Base-by-base conservation (phyloP, 495 filamentous ascomycete species). In the Penicillium robsamsonii region DNA sequence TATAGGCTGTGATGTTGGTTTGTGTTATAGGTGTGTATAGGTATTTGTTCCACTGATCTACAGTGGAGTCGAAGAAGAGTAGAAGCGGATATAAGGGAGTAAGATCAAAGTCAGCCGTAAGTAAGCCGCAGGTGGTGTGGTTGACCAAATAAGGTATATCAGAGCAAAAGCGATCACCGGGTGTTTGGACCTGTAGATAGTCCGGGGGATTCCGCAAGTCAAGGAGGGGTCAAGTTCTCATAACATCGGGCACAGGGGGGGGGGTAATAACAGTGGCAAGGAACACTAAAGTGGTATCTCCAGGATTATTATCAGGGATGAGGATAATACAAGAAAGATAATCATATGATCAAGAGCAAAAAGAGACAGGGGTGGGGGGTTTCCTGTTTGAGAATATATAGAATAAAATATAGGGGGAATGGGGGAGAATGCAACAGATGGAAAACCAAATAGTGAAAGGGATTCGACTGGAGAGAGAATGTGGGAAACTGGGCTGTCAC, bases 401-500 rank as follows among this genome's bases (percentile, higher is more conserved):
- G 5, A 11, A 20, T 30, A 25, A 47, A 40, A 27, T 12, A 33
- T 48, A 0, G 46, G 29, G 30, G 31, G 55, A 41, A 12, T 20
- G 18, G 13, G 46, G 41, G 29, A 27, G 18, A 41, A 45, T 27
- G n/a, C 9, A 38, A 30, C 24, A 51, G 46, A 20, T n/a, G 8
- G 11, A 31, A 29, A 45, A 37, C 41, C 33, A 40, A 44, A 45
- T 22, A 22, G 20, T 35, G 38, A 47, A 25, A 49, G 40, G 27
- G 27, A n/a, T 17, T 37, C 2, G 2, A 37, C 7, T 11, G 5
- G 4, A 13, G 33, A 17, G 31, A 44, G 29, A 58, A 58, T 46
- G 56, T 53, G 12, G 27, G 53, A 55, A 59, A 51, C 40, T 45
- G 47, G 47, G 44, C 46, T 46, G 48, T 47, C 48, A 46, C 50